phyloP scores from a whole-genome alignment of 2,329 filamentous ascomycete genomes.

The Neofusicoccum laricinum region DNA sequence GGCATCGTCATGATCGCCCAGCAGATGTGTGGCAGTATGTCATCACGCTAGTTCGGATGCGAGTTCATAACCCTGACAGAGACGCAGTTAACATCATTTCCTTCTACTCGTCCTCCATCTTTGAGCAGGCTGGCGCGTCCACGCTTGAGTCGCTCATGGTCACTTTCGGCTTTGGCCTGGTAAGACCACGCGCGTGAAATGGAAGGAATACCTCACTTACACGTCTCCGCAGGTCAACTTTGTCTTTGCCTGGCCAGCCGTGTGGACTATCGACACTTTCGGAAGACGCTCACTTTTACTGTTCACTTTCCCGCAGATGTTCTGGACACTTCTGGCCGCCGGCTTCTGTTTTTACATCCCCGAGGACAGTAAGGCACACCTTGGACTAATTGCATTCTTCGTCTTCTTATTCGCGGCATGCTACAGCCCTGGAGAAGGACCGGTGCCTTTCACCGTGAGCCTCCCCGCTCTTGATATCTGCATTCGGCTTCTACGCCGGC shows the following conservation, averaged over 20 bases:
- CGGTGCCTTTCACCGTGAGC: no score
- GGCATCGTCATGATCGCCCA: conserved; percentile 33
- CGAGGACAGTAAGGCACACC: conserved; percentile 24
- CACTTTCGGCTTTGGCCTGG: no score
- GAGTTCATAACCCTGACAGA: conserved; percentile 30
- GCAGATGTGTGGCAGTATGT: conserved; percentile 28
- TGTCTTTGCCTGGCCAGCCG: conserved; percentile 44
- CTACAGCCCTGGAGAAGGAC: conserved; percentile 45
- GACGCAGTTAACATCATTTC: conserved; percentile 20
- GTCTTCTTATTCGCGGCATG: conserved; percentile 54
- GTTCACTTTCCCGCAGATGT: conserved; percentile 48
- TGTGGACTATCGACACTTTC: conserved; percentile 43
- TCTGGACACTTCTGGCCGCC: conserved; percentile 50
- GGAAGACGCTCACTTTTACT: conserved; percentile 42
- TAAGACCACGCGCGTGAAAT: not conserved
- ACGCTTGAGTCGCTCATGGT: no score
- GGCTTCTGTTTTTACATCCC: conserved; percentile 39
- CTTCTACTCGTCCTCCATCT: conserved; percentile 25
- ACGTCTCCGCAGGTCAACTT: conserved; percentile 47
- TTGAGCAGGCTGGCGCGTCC: conserved; percentile 21
- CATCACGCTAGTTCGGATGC: conserved; percentile 15
- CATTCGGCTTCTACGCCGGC: conserved; percentile 60
- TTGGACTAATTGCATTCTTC: conserved; percentile 37
- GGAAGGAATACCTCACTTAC: conserved; percentile 31
- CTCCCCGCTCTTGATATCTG: no score